phyloP scores from a whole-genome alignment of 1,284 basidiomycete species.

The Microbotryum silenes-acaulis region DNA sequence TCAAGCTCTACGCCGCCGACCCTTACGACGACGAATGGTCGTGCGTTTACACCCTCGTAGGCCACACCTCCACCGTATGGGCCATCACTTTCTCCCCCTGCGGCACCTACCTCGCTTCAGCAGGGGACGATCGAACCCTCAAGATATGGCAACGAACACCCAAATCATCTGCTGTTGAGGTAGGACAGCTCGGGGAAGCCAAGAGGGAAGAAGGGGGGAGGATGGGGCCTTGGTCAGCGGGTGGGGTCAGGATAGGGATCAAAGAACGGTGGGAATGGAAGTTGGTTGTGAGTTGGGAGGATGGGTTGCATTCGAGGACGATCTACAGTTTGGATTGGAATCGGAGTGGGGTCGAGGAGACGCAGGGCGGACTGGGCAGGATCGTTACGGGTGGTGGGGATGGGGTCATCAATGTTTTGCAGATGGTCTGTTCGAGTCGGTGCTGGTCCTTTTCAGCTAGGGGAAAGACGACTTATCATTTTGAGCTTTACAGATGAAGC shows the following conservation, averaged over 20 bases:
- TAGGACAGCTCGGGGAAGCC: slow-evolving; percentile 25
- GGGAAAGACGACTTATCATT: slow-evolving; percentile 1
- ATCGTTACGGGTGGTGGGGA: slow-evolving; percentile 67
- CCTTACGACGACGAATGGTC: slow-evolving; percentile 88
- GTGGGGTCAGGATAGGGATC: slow-evolving; percentile 34
- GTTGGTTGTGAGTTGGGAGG: slow-evolving; percentile 29
- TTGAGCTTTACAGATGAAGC: background rate
- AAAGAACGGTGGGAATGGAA: slow-evolving; percentile 41
- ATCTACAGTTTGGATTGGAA: slow-evolving; percentile 78
- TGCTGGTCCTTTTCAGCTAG: background rate
- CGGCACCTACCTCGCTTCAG: slow-evolving; percentile 74
- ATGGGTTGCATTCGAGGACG: slow-evolving; percentile 54
- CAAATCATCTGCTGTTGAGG: slow-evolving; percentile 13
- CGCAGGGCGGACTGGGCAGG: slow-evolving; percentile 53
- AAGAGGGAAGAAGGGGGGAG: slow-evolving; percentile 36
- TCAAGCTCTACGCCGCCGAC: slow-evolving; percentile 90
- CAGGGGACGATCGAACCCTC: slow-evolving; percentile 64
- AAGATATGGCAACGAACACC: slow-evolving; percentile 46
- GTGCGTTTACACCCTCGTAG: slow-evolving; percentile 55
- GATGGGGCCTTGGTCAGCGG: slow-evolving; percentile 32
- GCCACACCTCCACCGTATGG: slow-evolving; percentile 70
- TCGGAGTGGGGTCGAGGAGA: slow-evolving; percentile 14
- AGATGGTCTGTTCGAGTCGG: slow-evolving; percentile 45
- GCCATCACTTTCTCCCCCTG: slow-evolving; percentile 67
- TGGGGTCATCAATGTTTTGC: slow-evolving; percentile 65